phyloP scores from a whole-genome alignment of 305 asterid species.

The Rubia balearica region DNA sequence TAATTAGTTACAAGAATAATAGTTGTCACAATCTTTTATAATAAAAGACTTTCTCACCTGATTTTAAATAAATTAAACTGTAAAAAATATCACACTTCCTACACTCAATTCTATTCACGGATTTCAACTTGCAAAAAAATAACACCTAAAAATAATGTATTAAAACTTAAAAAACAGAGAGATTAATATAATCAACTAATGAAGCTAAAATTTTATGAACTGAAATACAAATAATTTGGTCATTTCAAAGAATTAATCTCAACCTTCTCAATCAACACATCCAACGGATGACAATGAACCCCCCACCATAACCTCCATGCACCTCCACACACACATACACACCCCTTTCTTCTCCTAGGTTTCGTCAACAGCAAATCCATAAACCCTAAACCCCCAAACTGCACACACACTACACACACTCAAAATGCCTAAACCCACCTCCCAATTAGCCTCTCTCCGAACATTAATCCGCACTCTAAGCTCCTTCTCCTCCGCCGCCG shows the following conservation, averaged over 20 bases:
- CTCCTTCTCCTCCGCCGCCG: slow-evolving; percentile 21
- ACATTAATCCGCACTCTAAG: slow-evolving; percentile 28
- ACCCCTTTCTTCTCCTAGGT: background rate
- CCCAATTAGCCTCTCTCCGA: slow-evolving; percentile 25
- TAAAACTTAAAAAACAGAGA: too few relatives aligned
- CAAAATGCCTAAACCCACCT: slow-evolving; percentile 50
- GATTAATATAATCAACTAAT: too few relatives aligned
- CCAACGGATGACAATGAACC: background rate
- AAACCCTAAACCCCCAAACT: background rate
- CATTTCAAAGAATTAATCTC: background rate
- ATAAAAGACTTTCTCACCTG: too few relatives aligned
- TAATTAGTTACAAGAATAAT: too few relatives aligned
- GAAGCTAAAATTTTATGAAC: too few relatives aligned
- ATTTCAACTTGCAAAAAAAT: too few relatives aligned
- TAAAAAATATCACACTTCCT: too few relatives aligned
- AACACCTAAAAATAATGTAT: too few relatives aligned
- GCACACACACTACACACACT: slow-evolving; percentile 4
- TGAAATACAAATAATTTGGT: background rate
- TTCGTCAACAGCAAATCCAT: background rate
- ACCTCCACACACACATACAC: background rate
- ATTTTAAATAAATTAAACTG: too few relatives aligned
- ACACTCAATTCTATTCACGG: too few relatives aligned
- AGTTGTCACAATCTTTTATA: background rate
- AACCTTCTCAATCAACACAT: background rate
- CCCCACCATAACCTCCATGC: slow-evolving; percentile 10